phyloP scores from a whole-genome alignment of 2,329 filamentous ascomycete genomes.

The Pezizomycotina sp. region DNA sequence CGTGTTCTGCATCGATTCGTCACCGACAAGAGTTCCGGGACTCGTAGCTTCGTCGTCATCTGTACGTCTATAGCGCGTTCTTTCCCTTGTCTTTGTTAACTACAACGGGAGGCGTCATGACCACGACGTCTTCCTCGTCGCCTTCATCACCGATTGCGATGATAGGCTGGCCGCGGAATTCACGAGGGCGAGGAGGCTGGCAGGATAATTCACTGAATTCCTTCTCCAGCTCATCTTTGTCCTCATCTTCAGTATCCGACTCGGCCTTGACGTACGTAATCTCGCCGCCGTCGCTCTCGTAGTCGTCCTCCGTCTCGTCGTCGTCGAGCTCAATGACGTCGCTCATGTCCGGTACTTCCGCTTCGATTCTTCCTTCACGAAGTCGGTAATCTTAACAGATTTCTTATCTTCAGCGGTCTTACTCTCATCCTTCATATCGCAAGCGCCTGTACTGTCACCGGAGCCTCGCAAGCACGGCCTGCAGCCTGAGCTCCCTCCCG shows the following conservation, averaged over 20 bases:
- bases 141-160: too few species aligned
- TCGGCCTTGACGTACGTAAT: background rate
- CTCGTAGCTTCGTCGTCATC: too few species aligned
- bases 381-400: too few species aligned
- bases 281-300: background rate
- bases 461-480: conserved; percentile 60
- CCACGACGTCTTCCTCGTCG: too few species aligned
- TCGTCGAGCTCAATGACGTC: conserved; percentile 27
- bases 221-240: background rate
- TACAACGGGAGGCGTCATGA: too few species aligned
- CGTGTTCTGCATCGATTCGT: too few species aligned
- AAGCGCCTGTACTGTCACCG: conserved; percentile 36
- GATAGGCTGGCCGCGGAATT: too few species aligned
- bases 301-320: background rate
- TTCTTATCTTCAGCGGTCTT: conserved; percentile 34
- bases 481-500: conserved; percentile 58
- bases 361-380: conserved; percentile 26
- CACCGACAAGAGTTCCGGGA: too few species aligned
- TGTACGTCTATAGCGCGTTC: too few species aligned
- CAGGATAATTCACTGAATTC: background rate
- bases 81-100: too few species aligned
- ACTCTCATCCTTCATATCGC: conserved; percentile 26
- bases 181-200: too few species aligned
- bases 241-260: background rate
- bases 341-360: conserved; percentile 28